These are phyloP conservation scores for Vanrija humicola DNA, from an alignment of 1,284 basidiomycete species.

Conservation along the genomic window DNA sequence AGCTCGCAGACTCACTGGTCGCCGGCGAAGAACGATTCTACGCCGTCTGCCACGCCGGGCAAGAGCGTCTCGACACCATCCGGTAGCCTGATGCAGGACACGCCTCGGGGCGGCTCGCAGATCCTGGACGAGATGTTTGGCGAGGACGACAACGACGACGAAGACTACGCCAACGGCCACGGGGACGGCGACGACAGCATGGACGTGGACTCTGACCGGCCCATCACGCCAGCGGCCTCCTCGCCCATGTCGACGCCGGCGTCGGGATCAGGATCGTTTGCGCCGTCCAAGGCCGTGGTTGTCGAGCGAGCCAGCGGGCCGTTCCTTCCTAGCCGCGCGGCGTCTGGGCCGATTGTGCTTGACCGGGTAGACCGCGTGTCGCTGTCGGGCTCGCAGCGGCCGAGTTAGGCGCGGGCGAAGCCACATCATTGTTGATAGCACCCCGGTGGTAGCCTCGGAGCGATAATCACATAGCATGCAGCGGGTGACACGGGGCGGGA, in stretches of 20 bases:
- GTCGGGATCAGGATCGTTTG: background rate
- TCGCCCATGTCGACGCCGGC: background rate
- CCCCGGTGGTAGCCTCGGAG: too few species aligned
- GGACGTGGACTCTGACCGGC: conserved; percentile 3
- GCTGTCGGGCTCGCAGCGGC: too few species aligned
- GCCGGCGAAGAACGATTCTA: background rate
- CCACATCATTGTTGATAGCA: too few species aligned
- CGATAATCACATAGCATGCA: too few species aligned
- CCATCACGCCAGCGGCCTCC: conserved; percentile 1
- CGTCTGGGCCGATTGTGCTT: conserved; percentile 12
- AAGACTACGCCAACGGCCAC: background rate
- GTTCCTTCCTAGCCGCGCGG: conserved; percentile 1
- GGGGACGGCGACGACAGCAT: conserved; percentile 3
- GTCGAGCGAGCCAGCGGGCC: conserved; percentile 10
- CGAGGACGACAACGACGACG: conserved; percentile 3
- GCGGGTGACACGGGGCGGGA: too few species aligned
- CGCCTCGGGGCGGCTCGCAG: conserved; percentile 1
- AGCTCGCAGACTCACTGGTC: background rate
- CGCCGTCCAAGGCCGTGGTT: conserved; percentile 4
- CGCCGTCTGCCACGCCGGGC: conserved; percentile 5
- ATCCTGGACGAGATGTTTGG: conserved; percentile 22
- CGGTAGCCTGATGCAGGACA: background rate
- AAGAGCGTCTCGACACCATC: conserved; percentile 1
- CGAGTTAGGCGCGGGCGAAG: too few species aligned
- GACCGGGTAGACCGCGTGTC: conserved; percentile 8